Evolutionary conservation across 1,139 yeast genomes (phyloP).

Genomic region (Pichia sp.): DNA sequence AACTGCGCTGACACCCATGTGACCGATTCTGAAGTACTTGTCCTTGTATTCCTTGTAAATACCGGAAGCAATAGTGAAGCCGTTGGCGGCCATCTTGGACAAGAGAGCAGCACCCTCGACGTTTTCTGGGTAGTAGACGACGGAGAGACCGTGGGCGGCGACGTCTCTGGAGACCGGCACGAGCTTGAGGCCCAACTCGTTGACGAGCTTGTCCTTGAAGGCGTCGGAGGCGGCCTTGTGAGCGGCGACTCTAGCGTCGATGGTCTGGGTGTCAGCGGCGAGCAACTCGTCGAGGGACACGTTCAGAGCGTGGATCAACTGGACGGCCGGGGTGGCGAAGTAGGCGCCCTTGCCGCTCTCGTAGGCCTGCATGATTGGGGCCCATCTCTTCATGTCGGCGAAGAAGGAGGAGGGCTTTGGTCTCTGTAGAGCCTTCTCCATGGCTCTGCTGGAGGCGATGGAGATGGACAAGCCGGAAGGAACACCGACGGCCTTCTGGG

Average conservation of each 20-base stretch:
- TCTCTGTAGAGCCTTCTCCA: constrained; percentile 54
- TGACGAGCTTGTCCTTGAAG: constrained; percentile 53
- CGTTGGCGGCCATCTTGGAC: constrained; percentile 52
- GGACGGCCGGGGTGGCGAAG: constrained; percentile 93
- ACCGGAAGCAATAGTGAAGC: constrained; percentile 88
- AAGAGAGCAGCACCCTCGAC: constrained; percentile 64
- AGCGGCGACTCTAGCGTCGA: constrained; percentile 58
- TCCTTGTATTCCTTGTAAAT: constrained; percentile 77
- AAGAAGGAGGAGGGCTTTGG: constrained; percentile 57
- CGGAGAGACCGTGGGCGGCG: constrained; percentile 87
- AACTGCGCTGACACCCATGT: constrained; percentile 76
- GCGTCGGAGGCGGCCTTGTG: constrained; percentile 60
- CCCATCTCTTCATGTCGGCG: constrained; percentile 79
- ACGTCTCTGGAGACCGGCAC: constrained; percentile 55
- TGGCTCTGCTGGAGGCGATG: constrained; percentile 71
- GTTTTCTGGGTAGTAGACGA: constrained; percentile 78
- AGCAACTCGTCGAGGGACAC: constrained; percentile 74
- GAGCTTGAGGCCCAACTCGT: constrained; percentile 58
- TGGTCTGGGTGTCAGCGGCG: constrained; percentile 36
- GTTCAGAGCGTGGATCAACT: constrained; percentile 75
- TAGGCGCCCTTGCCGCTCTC: constrained; percentile 80
- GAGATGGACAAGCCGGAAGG: constrained; percentile 89
- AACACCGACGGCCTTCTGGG: constrained; percentile 93
- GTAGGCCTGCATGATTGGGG: constrained; percentile 83
- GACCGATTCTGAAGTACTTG: constrained; percentile 90